Conservation (phyloP, 2,329 filamentous ascomycete genomes). For the Fusarium falciforme region DNA sequence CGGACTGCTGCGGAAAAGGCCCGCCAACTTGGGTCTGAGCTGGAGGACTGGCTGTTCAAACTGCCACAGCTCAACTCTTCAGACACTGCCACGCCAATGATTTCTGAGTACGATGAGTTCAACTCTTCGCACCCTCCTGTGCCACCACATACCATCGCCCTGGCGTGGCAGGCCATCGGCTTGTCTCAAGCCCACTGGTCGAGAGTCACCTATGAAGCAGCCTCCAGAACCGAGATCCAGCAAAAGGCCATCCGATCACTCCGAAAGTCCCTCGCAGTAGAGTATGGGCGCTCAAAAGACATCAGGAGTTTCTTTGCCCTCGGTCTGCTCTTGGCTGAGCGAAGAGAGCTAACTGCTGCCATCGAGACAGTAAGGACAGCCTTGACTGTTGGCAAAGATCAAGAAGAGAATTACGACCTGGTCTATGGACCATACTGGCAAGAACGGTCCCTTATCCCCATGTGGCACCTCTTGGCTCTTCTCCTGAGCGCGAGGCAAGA, state of each 20-base stretch:
- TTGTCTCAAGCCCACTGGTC: slow-evolving; percentile 90
- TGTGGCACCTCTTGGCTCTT: slow-evolving; percentile 93
- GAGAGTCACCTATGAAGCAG: slow-evolving; percentile 80
- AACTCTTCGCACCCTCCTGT: slow-evolving; percentile 58
- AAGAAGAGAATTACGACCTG: slow-evolving; percentile 57
- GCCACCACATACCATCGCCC: slow-evolving; percentile 70
- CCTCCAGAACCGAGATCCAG: slow-evolving; percentile 78
- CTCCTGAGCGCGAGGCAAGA: slow-evolving; percentile 89
- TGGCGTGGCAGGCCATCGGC: slow-evolving; percentile 86
- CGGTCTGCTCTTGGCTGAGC: slow-evolving; percentile 87
- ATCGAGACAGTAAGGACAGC: slow-evolving; percentile 86
- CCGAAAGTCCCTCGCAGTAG: slow-evolving; percentile 76
- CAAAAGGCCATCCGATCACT: slow-evolving; percentile 81
- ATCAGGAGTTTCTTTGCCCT: slow-evolving; percentile 84
- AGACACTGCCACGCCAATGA: slow-evolving; percentile 46
- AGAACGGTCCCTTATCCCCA: slow-evolving; percentile 75
- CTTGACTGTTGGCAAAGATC: slow-evolving; percentile 69
- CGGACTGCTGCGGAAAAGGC: slow-evolving; percentile 82
- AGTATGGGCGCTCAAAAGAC: slow-evolving; percentile 74
- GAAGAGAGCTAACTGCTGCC: slow-evolving; percentile 81
- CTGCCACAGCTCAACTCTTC: slow-evolving; percentile 51
- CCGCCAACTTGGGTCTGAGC: slow-evolving; percentile 73
- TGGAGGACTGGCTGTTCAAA: slow-evolving; percentile 81
- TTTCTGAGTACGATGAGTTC: slow-evolving; percentile 46
- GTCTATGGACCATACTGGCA: slow-evolving; percentile 66